Conservation (phyloP, 202 grass and related monocot genomes). For the Zoysia matrella region DNA sequence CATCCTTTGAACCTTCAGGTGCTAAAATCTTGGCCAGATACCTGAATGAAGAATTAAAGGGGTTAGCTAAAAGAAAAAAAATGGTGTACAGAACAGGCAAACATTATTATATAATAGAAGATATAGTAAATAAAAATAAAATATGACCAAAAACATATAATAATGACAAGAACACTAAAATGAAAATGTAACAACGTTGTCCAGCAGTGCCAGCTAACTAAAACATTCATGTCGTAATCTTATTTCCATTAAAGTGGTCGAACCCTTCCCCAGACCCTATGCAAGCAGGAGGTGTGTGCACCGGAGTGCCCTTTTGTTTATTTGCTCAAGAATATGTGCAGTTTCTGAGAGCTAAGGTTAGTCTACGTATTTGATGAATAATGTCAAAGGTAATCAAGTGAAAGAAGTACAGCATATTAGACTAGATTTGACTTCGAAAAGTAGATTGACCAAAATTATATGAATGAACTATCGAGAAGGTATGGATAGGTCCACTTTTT, state of each 20-base stretch:
- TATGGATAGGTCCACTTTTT: constrained; percentile 18
- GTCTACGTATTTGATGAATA: constrained; percentile 14
- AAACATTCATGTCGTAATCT: constrained; percentile 1
- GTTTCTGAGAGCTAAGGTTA: constrained; percentile 7
- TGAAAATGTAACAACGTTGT: constrained; percentile 1
- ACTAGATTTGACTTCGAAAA: neutral
- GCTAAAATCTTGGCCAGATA: too few species aligned
- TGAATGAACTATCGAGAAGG: constrained; percentile 12
- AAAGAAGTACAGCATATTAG: constrained; percentile 16
- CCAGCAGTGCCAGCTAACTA: constrained; percentile 11
- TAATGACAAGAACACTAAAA: neutral
- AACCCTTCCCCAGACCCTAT: too few species aligned
- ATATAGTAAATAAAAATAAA: neutral
- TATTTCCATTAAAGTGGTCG: neutral
- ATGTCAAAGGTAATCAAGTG: constrained; percentile 11
- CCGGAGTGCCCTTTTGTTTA: neutral
- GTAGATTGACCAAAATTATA: neutral
- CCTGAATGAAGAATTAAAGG: constrained; percentile 40
- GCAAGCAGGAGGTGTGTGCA: too few species aligned
- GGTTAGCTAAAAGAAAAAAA: constrained; percentile 20
- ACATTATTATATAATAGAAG: constrained; percentile 21
- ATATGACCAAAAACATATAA: constrained; percentile 22
- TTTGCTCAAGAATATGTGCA: neutral
- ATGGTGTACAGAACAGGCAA: constrained; percentile 11
- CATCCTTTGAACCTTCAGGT: constrained; percentile 17